Conservation (phyloP, 2,329 filamentous ascomycete genomes). For the Fusarium austroafricanum region DNA sequence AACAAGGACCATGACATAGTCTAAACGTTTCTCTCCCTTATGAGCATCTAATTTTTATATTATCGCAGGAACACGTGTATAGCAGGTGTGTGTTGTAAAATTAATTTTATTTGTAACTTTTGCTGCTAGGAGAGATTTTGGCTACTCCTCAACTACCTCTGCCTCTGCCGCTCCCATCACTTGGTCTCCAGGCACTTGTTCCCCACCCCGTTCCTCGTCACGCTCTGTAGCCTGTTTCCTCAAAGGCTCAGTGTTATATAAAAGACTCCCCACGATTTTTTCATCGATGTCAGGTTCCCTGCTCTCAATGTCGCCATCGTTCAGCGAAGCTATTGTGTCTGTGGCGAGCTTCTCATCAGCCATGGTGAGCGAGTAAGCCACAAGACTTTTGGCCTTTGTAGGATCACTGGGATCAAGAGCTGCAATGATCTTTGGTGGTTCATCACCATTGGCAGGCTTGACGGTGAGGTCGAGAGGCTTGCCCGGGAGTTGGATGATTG, state of each 20-base stretch:
- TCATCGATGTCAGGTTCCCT: slow-evolving; percentile 51
- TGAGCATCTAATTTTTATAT: neutral
- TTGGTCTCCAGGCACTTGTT: slow-evolving; percentile 25
- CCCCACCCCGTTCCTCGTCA: slow-evolving; percentile 42
- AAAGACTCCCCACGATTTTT: slow-evolving; percentile 55
- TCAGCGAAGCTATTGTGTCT: slow-evolving; percentile 43
- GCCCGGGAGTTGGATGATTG: slow-evolving; percentile 66
- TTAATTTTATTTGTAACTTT: neutral
- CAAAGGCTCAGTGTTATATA: slow-evolving; percentile 61
- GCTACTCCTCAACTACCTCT: slow-evolving; percentile 11
- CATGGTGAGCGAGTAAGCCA: slow-evolving; percentile 48
- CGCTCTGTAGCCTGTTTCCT: slow-evolving; percentile 55
- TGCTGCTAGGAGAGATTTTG: neutral
- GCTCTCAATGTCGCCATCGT: slow-evolving; percentile 43
- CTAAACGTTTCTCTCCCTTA: neutral
- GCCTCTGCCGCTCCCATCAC: slow-evolving; percentile 9
- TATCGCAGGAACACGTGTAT: neutral
- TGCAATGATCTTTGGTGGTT: slow-evolving; percentile 51
- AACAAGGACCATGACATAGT: too few relatives aligned
- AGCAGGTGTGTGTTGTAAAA: neutral
- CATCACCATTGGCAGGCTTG: slow-evolving; percentile 36
- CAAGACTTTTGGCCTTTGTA: slow-evolving; percentile 47
- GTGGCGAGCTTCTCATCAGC: slow-evolving; percentile 50
- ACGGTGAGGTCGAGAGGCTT: slow-evolving; percentile 70
- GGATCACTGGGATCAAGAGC: slow-evolving; percentile 54